phyloP scores from a whole-genome alignment of 108 stramenopile species.

The Nitzschia sp. region DNA sequence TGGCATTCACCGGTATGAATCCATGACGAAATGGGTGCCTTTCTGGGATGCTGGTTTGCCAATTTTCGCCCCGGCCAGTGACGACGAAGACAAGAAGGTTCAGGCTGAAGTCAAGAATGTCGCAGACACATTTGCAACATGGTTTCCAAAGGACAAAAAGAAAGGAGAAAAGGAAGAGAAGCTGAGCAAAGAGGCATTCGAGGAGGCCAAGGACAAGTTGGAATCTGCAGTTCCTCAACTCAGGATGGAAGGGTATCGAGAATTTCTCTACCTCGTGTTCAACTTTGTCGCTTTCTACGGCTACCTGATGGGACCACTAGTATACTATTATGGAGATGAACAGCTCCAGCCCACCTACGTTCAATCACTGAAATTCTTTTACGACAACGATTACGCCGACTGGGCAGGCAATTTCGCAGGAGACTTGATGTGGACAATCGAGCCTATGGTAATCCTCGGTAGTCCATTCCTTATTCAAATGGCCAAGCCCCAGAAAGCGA shows the following conservation, averaged over 20 bases:
- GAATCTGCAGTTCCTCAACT: slow-evolving; percentile 12
- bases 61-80: slow-evolving; percentile 4
- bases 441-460: slow-evolving; percentile 66
- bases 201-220: slow-evolving; percentile 24
- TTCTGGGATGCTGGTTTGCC: slow-evolving; percentile 53
- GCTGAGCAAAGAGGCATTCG: slow-evolving; percentile 22
- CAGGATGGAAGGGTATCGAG: slow-evolving; percentile 66
- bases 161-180: slow-evolving; percentile 36
- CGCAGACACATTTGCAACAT: slow-evolving; percentile 12
- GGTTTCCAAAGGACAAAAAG: slow-evolving; percentile 27
- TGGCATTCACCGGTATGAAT: slow-evolving; percentile 18
- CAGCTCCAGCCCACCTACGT: slow-evolving; percentile 51
- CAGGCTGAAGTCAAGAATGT: slow-evolving; percentile 36
- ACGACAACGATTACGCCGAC: slow-evolving; percentile 71
- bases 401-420: slow-evolving; percentile 87
- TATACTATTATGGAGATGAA: slow-evolving; percentile 64
- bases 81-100: slow-evolving; percentile 33
- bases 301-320: slow-evolving; percentile 57
- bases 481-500: slow-evolving; percentile 6
- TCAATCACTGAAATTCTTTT: slow-evolving; percentile 45
- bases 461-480: slow-evolving; percentile 36
- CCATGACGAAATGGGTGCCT: slow-evolving; percentile 52
- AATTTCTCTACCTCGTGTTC: slow-evolving; percentile 76
- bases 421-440: slow-evolving; percentile 90
- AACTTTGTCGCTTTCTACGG: slow-evolving; percentile 90